Evolutionary conservation across 192 early-diverging fungal species (phyloP), one percentile per base, ranked within the genome.

Genomic region (Coemansia erecta): DNA sequence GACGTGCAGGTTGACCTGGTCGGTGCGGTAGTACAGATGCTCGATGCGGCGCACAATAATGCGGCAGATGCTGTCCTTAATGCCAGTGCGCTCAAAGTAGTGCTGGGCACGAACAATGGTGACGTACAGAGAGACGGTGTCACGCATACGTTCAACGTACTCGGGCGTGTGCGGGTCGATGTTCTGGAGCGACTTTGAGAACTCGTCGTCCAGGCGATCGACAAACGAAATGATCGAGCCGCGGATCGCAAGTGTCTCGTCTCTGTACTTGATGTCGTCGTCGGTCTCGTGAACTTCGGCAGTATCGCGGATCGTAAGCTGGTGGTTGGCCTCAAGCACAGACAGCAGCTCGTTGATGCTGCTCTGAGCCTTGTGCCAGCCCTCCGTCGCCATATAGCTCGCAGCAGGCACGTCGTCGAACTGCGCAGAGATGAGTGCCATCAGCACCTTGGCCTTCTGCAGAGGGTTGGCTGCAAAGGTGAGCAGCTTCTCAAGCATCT

Each of bases 11-110:
- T 80, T 80, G 65, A 99, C 92, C 57, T 85, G 75, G 68, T 96
- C 94, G 43, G 97, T 92, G 87, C 94, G 97, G 85, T 92, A 97
- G 85, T 99, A 97, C 60, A 99, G 72, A 68, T 97, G 95, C 77
- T 97, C 93, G 53, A 99, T 79, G 39, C 94, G 83, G 66, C 94
- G 85, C 82, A 95, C 85, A 41, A 93, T 80, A 10, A 87, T 86
- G 53, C 86, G 85, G 68, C 89, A 87, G 50, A 89, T 70, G 46
- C 77, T 82, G 15, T 87, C 87, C 33, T 69, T 77, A 66, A 85
- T 63, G 42, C 77, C 62, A 23, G 71, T 60, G 51, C 85, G 81
- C 71, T 90, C 89, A 79, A 92, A 92, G 86, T 97, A 97, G 60
- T 68, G 72, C 77, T 94, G 91, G 15, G 91, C 77, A 43, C 95